Evolutionary conservation across 2,329 filamentous ascomycete genomes (phyloP), one percentile per base, ranked within the genome.

Genomic region (Calonectria ilicicola): DNA sequence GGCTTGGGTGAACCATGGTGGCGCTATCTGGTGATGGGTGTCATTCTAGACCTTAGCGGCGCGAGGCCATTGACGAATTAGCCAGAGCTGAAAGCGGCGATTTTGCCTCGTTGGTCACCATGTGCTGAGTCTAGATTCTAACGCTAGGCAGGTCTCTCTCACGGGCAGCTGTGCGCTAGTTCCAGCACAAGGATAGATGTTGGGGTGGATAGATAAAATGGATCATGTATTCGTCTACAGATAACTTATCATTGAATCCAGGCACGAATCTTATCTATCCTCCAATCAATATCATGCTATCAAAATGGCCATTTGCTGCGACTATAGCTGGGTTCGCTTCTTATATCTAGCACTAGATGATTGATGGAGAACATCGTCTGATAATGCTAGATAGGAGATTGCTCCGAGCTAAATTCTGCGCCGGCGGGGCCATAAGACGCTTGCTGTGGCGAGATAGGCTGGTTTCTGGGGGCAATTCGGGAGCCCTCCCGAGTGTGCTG

Each of bases 101-200:
- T 60, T 32, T 60, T 60, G 53, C 53, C 35, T 60, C 53, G 53
- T 60, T 60, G 53, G 53, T 60, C 32, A 21, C 53, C 53, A 60
- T 40, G 53, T 19, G 35, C 29, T 26, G n/a, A 40, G 53, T 40
- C 53, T 60, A 40, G 53, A 60, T 32, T 60, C 14, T 15, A 40
- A 32, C 35, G 19, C 53, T 60, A 40, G 14, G n/a, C 53, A 6
- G 9, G 35, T 8, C 32, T 23, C 32, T 23, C 23, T 60, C 21
- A 15, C n/a, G n/a, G n/a, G 15, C n/a, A 40, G 32, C 15, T 7
- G 8, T 23, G 32, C 53, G 53, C 53, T 40, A 60, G 53, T 40
- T 40, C 32, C 21, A 17, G 32, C 32, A 26, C 23, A 26, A 14
- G 12, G 35, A 60, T 60, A 40, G 14, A 60, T 17, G 53, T 15